Evolutionary conservation across 345 rosid species (phyloP).

Genomic region (Syzygium oleosum): DNA sequence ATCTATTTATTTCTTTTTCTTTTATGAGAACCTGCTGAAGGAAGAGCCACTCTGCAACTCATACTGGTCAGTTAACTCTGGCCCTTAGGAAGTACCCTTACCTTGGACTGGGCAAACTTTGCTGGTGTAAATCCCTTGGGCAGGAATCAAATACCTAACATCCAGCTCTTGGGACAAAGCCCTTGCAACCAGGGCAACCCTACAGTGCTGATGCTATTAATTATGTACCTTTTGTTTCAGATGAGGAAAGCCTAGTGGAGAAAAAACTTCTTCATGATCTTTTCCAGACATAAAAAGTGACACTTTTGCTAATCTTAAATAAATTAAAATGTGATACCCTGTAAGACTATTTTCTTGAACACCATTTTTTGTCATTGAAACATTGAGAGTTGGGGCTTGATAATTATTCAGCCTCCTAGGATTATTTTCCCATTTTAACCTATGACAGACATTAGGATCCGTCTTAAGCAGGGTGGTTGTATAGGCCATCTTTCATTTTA

Average conservation of each 20-base stretch:
- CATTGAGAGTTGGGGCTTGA: neutral
- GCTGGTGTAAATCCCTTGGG: neutral
- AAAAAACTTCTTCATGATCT: neutral
- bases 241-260: neutral
- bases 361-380: neutral
- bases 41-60: neutral
- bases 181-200: neutral
- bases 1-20: neutral
- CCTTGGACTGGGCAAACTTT: neutral
- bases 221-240: neutral
- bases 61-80: neutral
- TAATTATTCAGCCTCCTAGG: neutral
- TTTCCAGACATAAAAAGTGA: neutral
- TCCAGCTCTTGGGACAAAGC: neutral
- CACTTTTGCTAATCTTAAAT: neutral
- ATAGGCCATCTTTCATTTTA: neutral
- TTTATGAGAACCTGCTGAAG: neutral
- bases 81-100: neutral
- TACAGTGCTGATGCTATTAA: accelerated
- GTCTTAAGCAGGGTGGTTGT: neutral
- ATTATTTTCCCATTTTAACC: neutral
- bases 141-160: neutral
- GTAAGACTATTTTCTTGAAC: neutral
- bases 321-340: neutral
- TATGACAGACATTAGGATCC: neutral